Conservation (phyloP, 257 asterid species). For the Leptodermis oblonga region DNA sequence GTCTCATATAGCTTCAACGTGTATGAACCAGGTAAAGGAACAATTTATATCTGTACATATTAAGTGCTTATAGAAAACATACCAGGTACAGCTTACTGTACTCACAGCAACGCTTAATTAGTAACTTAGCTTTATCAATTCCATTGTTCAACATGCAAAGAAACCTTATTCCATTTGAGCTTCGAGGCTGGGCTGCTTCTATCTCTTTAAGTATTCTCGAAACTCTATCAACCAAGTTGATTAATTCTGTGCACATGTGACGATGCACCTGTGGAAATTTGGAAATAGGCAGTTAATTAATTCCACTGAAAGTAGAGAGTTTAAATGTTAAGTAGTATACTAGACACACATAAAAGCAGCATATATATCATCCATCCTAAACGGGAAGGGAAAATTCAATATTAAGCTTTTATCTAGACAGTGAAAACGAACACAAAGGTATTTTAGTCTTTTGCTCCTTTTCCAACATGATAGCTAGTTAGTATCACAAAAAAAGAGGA, state of each 20-base stretch:
- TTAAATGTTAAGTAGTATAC: background rate
- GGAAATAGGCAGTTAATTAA: conserved; percentile 3
- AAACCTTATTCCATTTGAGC: conserved; percentile 74
- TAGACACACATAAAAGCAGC: background rate
- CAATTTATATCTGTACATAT: no score
- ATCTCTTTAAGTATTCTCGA: conserved; percentile 50
- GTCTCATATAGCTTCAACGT: no score
- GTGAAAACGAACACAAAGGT: background rate
- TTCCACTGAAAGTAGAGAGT: background rate
- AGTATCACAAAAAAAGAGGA: background rate
- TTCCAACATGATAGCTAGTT: background rate
- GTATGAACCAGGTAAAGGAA: conserved; percentile 2
- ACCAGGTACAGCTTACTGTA: conserved; percentile 93
- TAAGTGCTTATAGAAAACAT: conserved; percentile 19
- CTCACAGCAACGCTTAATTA: conserved; percentile 64
- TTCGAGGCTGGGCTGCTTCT: conserved; percentile 80
- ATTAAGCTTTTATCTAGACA: background rate
- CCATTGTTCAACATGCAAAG: conserved; percentile 64
- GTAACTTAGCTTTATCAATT: conserved; percentile 55
- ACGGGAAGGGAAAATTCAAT: background rate
- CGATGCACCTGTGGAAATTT: conserved; percentile 65
- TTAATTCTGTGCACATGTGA: conserved; percentile 63
- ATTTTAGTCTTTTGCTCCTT: background rate
- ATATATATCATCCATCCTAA: background rate
- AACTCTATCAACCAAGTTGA: conserved; percentile 35